Percentiles rank a stretch among this genome's conserved stretches.
Conservation (phyloP, 2,329 filamentous ascomycete species). For the Botrytis aclada region DNA sequence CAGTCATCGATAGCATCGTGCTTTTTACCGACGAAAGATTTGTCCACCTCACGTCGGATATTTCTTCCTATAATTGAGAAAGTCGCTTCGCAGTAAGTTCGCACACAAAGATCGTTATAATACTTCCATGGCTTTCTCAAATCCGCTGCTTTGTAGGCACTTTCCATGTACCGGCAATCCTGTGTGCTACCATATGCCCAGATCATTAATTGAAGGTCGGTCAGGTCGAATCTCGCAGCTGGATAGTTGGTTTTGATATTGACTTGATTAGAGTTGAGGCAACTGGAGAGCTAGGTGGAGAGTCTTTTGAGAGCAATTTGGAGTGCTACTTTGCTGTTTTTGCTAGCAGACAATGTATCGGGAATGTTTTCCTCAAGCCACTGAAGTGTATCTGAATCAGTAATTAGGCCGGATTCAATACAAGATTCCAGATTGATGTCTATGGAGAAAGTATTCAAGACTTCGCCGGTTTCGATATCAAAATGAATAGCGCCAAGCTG, state of each 20-base stretch:
- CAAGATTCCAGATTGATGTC: not conserved
- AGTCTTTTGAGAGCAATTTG: not conserved
- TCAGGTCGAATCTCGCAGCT: not conserved
- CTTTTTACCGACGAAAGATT: not conserved
- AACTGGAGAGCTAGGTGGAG: not conserved
- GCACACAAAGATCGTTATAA: conserved; percentile 1
- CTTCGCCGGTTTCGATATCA: not conserved
- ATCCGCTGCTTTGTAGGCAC: not conserved
- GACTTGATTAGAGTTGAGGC: not conserved
- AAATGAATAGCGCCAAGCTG: conserved; percentile 13
- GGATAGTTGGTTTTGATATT: not conserved
- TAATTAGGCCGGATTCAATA: not conserved
- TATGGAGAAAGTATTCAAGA: not conserved
- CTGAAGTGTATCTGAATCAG: not conserved
- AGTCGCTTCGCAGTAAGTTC: not conserved
- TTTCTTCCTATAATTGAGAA: conserved; percentile 11
- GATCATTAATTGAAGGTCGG: conserved; percentile 6
- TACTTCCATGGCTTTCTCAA: not conserved
- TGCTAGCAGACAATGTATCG: not conserved
- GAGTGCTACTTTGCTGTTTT: not conserved
- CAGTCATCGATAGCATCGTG: conserved; percentile 14
- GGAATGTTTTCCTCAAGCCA: conserved; percentile 4
- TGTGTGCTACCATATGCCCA: conserved; percentile 8
- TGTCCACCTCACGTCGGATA: not conserved
- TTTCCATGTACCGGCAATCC: conserved; percentile 6